Evolutionary conservation across 768 basidiomycete species (phyloP), one percentile per base, ranked within the genome.

Genomic region (Pholiota microspora): DNA sequence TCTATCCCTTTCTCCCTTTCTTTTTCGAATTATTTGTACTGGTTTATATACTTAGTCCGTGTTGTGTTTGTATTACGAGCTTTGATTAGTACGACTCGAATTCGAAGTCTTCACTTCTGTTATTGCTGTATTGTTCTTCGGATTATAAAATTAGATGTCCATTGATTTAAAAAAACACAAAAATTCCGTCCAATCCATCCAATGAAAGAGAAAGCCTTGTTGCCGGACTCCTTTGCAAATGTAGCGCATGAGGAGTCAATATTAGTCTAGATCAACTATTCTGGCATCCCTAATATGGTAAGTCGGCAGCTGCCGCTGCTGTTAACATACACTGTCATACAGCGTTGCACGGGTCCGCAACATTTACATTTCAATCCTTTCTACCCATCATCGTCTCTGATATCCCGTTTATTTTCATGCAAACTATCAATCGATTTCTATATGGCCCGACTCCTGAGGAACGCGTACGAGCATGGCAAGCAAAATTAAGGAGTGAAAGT

Each of bases 361-460:
- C n/a, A 36, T 36, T 36, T n/a, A 15, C 35, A 36, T 36, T 36
- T 15, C 35, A 36, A 15, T 36, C n/a, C n/a, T 36, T n/a, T 7
- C 35, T 36, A 16, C n/a, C n/a, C 35, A 36, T 16, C n/a, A n/a
- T 36, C 35, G 18, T 36, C n/a, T n/a, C n/a, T n/a, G n/a, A n/a
- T 21, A 8, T 21, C 12, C 4, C 29, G 6, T 31, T 31, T 12
- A 31, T 31, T 23, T 38, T 23, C 24, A 92, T 94, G 90, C 90
- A 93, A 69, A 72, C 86, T 29, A 88, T 98, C 66, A 95, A 93
- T 69, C 85, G 94, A 36, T 94, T 95, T 69, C 72, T 99, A 42
- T 98, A 98, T 74, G 97, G 97, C 2, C 96, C 94, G 15, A 93
- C 96, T 0, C 89, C 95, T 21, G 94, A 98, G 71, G 97, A 99